Evolutionary conservation across 2,329 filamentous ascomycete species (phyloP).

Genomic region (Balansia obtecta): DNA sequence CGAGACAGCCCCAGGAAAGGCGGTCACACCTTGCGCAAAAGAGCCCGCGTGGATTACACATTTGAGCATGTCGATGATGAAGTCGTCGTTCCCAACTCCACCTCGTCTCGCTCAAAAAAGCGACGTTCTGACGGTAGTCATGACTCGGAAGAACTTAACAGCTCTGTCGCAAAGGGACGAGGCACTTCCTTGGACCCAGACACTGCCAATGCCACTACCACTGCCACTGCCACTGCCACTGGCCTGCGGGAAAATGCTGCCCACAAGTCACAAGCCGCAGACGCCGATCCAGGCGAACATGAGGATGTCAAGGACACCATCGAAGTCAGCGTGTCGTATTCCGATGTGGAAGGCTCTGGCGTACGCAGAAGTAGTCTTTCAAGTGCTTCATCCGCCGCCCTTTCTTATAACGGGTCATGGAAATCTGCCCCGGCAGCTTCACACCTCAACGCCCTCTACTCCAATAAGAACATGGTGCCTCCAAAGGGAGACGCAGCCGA

Average conservation of each 20-base stretch:
- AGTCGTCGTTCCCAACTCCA: constrained; percentile 21
- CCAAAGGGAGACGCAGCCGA: not conserved
- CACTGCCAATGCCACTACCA: too few species aligned
- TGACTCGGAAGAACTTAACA: constrained; percentile 21
- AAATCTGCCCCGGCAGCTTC: constrained; percentile 9
- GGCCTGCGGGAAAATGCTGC: constrained; percentile 27
- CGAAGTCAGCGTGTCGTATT: constrained; percentile 35
- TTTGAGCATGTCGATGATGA: constrained; percentile 41
- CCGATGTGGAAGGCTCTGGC: constrained; percentile 21
- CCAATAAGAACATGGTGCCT: not conserved
- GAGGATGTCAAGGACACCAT: constrained; percentile 45
- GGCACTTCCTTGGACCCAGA: constrained; percentile 24
- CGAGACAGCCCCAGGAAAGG: constrained; percentile 40
- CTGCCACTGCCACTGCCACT: too few species aligned
- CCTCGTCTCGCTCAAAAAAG: constrained; percentile 24
- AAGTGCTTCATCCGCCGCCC: constrained; percentile 18
- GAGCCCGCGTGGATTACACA: constrained; percentile 45
- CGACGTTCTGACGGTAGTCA: constrained; percentile 23
- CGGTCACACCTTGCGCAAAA: constrained; percentile 45
- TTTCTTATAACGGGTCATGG: constrained; percentile 10
- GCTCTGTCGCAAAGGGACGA: constrained; percentile 21
- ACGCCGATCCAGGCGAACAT: constrained; percentile 24
- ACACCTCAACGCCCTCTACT: not conserved
- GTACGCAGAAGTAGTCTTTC: constrained; percentile 13
- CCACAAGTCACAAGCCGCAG: constrained; percentile 24